Conservation (phyloP, 768 basidiomycete species). For the Daedaleopsis sinensis region DNA sequence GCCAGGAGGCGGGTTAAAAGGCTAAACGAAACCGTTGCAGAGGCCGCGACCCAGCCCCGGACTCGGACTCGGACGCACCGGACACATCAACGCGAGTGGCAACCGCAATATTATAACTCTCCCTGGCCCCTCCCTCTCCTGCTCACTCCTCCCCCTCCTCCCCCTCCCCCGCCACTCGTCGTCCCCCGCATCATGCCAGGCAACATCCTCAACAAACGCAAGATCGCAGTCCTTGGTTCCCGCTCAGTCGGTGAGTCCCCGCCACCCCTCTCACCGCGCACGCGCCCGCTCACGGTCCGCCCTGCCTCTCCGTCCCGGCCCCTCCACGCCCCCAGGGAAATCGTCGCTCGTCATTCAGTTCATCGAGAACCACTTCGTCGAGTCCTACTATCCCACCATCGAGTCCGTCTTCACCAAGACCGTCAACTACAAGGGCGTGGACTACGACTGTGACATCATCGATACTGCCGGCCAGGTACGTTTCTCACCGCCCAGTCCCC, state of each 20-base stretch:
- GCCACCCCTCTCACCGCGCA: constrained; percentile 19
- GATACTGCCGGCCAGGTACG: constrained; percentile 96
- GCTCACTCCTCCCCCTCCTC: constrained; percentile 2
- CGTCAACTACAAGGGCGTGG: constrained; percentile 84
- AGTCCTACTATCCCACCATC: constrained; percentile 95
- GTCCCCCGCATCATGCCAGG: constrained; percentile 33
- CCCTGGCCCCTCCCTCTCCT: constrained; percentile 14
- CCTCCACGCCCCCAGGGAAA: constrained; percentile 64
- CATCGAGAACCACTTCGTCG: constrained; percentile 90
- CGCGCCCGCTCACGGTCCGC: constrained; percentile 5
- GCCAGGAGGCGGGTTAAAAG: constrained; percentile 11
- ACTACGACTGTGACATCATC: constrained; percentile 96
- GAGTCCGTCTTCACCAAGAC: constrained; percentile 87
- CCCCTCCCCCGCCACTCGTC: constrained; percentile 6
- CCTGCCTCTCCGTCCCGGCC: background rate
- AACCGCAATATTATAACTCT: constrained; percentile 5
- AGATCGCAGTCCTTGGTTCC: constrained; percentile 86
- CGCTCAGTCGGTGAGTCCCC: constrained; percentile 79
- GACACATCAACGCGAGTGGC: constrained; percentile 2
- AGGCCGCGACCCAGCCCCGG: background rate
- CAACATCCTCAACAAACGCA: constrained; percentile 71
- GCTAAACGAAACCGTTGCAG: constrained; percentile 19
- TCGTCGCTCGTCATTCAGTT: constrained; percentile 92
- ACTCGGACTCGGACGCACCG: too few species aligned
- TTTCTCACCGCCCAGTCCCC: constrained; percentile 12